Percentiles rank a stretch among this genome's conserved stretches.
Conservation (phyloP, 768 basidiomycete genomes). For the Trametopsis cervina region DNA sequence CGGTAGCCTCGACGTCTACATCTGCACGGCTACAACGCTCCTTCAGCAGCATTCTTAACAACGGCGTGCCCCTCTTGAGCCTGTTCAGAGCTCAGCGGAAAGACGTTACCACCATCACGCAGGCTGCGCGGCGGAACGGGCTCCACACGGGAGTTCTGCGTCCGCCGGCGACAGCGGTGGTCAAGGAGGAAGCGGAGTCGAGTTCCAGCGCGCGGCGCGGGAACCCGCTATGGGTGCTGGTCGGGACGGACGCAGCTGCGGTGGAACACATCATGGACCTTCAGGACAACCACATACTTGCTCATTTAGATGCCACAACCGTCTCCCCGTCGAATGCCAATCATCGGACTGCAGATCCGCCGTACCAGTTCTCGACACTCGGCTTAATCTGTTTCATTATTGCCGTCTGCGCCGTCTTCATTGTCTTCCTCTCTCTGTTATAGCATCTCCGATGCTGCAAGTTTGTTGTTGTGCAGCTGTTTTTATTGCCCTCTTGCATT, state of each 20-base stretch:
- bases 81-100: conserved; percentile 24
- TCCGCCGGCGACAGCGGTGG: background rate
- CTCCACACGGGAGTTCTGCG: conserved; percentile 24
- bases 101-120: conserved; percentile 20
- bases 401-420: background rate
- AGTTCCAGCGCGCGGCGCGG: conserved; percentile 10
- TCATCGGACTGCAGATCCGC: background rate
- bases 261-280: conserved; percentile 24
- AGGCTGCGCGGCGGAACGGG: conserved; percentile 22
- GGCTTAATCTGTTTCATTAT: background rate
- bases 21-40: conserved; percentile 12
- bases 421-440: background rate
- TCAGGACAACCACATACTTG: conserved; percentile 18
- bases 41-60: conserved; percentile 16
- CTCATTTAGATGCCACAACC: conserved; percentile 6
- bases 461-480: background rate
- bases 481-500: background rate
- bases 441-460: background rate
- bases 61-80: conserved; percentile 22
- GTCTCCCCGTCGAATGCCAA: conserved; percentile 9
- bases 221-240: conserved; percentile 28
- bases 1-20: conserved; percentile 7
- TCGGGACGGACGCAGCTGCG: conserved; percentile 22
- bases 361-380: background rate
- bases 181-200: background rate